Percentiles rank a stretch among this genome's conserved stretches.
Conservation (phyloP, 1,139 yeast species). For the Wickerhamiella pararugosa region DNA sequence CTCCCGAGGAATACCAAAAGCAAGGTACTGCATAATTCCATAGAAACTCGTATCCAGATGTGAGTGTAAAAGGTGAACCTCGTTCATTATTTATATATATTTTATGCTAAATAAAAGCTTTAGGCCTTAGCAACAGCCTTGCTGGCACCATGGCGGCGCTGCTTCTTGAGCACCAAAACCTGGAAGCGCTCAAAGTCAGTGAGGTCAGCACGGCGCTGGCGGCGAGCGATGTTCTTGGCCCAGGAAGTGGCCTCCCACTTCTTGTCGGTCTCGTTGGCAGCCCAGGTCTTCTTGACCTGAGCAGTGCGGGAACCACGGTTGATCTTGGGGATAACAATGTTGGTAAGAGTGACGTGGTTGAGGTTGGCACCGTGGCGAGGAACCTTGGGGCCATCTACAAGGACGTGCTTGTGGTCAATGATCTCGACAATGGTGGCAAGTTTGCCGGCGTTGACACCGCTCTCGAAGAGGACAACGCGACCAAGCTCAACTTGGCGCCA, state of each 20-base stretch:
- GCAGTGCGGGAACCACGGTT: conserved; percentile 92
- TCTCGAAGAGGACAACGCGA: conserved; percentile 88
- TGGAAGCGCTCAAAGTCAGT: conserved; percentile 99
- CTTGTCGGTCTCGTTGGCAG: conserved; percentile 72
- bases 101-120: conserved; percentile 15
- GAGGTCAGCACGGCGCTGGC: conserved; percentile 82
- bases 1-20: conserved; percentile 41
- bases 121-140: conserved; percentile 85
- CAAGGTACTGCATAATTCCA: conserved; percentile 16
- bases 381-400: conserved; percentile 93
- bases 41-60: not conserved
- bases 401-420: conserved; percentile 97
- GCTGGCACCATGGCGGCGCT: conserved; percentile 88
- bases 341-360: conserved; percentile 84
- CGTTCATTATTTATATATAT: not conserved
- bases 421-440: conserved; percentile 91
- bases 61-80: not conserved
- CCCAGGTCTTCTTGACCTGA: conserved; percentile 84
- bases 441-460: conserved; percentile 52
- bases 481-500: conserved; percentile 99
- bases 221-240: conserved; percentile 97
- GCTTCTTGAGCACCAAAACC: conserved; percentile 93
- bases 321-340: conserved; percentile 66
- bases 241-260: conserved; percentile 90
- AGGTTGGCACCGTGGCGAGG: conserved; percentile 85